phyloP scores from a whole-genome alignment of 805 yeast genomes.

The Sugiyamaella lignohabitans region DNA sequence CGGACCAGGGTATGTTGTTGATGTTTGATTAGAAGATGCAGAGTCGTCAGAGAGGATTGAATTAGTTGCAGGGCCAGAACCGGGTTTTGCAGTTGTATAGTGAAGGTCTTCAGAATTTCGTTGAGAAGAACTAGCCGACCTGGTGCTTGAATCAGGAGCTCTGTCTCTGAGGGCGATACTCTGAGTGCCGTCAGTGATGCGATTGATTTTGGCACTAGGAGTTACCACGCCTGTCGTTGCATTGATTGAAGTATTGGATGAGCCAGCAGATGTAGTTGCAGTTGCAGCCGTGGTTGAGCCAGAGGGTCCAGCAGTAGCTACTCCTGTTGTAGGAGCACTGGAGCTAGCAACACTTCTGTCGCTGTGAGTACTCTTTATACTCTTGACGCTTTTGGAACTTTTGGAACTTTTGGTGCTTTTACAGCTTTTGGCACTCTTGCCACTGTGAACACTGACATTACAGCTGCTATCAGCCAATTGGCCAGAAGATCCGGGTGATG shows the following conservation, averaged over 20 bases:
- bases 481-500: conserved; percentile 7
- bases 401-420: background rate
- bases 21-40: background rate
- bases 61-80: too few species aligned
- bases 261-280: background rate
- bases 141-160: background rate
- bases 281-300: background rate
- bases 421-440: background rate
- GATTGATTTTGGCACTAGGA: background rate
- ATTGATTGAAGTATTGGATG: background rate
- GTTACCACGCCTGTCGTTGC: background rate
- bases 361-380: background rate
- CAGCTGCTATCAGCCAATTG: too few species aligned
- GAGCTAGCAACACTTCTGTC: too few species aligned
- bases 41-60: background rate
- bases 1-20: too few species aligned
- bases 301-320: too few species aligned
- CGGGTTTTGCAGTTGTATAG: too few species aligned
- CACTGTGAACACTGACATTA: background rate
- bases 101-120: too few species aligned
- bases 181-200: too few species aligned
- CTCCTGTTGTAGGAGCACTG: too few species aligned
- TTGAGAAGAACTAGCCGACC: background rate
- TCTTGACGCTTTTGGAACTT: background rate
- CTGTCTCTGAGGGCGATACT: too few species aligned